Percentiles rank a stretch among this genome's conserved stretches.
phyloP scores from a whole-genome alignment of 495 filamentous ascomycete genomes.

The Evernia prunastri region DNA sequence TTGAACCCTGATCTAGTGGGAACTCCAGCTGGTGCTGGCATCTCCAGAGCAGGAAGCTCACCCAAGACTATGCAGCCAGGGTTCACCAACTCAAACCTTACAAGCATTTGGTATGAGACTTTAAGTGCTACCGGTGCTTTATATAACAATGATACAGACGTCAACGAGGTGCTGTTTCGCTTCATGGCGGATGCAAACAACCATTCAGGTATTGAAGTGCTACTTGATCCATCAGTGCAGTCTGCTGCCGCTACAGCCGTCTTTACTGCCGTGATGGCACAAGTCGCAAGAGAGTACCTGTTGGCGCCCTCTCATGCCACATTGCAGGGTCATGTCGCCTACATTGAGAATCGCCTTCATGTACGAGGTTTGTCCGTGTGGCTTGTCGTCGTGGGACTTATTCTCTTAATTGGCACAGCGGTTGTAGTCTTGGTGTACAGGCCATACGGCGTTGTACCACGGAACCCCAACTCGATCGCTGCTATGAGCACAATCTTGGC shows the following conservation, averaged over 20 bases:
- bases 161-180: neutral
- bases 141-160: slow-evolving; percentile 1
- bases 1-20: neutral
- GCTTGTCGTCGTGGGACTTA: neutral
- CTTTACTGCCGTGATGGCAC: neutral
- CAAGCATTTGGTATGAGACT: neutral
- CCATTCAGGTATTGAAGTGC: neutral
- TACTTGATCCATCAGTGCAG: slow-evolving; percentile 1
- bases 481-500: neutral
- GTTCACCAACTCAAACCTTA: neutral
- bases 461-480: neutral
- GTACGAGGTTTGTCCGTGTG: slow-evolving; percentile 1
- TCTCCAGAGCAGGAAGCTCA: neutral
- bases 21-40: neutral
- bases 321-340: neutral
- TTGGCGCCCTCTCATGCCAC: neutral
- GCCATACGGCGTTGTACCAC: neutral
- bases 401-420: neutral
- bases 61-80: neutral
- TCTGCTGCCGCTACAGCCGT: neutral
- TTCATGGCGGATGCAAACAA: slow-evolving; percentile 5
- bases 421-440: neutral
- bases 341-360: neutral
- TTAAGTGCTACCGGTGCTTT: neutral
- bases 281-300: slow-evolving; percentile 1